Percentiles rank a stretch among this genome's conserved stretches.
Conservation (phyloP, 305 asterid genomes). For the Solanum aculeatissimum region DNA sequence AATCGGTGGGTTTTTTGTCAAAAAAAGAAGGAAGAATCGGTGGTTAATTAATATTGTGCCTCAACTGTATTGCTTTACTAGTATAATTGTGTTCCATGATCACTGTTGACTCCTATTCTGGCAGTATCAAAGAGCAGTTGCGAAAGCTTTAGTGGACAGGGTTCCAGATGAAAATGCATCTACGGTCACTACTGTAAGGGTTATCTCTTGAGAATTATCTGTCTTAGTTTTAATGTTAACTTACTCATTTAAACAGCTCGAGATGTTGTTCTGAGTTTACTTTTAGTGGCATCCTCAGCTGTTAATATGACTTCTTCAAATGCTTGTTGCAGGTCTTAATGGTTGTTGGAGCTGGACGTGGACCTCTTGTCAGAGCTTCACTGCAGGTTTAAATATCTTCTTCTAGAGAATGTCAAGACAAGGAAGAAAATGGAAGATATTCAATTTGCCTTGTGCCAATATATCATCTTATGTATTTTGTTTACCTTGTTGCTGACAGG, state of each 20-base stretch:
- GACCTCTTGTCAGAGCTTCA: constrained; percentile 98
- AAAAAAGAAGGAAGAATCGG: background rate
- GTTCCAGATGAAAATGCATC: constrained; percentile 83
- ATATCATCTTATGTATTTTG: background rate
- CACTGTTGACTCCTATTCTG: constrained; percentile 11
- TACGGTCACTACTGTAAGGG: constrained; percentile 56
- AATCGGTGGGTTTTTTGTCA: background rate
- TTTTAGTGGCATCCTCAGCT: background rate
- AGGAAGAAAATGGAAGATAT: background rate
- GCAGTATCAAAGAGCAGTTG: constrained; percentile 94
- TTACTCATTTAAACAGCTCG: background rate
- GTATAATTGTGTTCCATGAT: background rate
- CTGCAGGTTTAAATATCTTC: constrained; percentile 49
- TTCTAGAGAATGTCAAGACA: background rate
- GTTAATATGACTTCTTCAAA: constrained; percentile 3
- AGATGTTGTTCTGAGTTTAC: background rate
- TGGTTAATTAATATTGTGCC: background rate
- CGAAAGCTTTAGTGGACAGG: constrained; percentile 84
- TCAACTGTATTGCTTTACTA: background rate
- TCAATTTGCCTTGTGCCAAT: constrained; percentile 1
- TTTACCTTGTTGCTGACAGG: constrained; percentile 34
- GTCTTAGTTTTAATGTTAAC: background rate
- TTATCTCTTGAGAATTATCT: background rate
- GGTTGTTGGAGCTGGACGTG: constrained; percentile 99
- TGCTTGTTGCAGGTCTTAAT: constrained; percentile 60